phyloP scores from a whole-genome alignment of 2,329 filamentous ascomycete species.

The Colletotrichum noveboracense region DNA sequence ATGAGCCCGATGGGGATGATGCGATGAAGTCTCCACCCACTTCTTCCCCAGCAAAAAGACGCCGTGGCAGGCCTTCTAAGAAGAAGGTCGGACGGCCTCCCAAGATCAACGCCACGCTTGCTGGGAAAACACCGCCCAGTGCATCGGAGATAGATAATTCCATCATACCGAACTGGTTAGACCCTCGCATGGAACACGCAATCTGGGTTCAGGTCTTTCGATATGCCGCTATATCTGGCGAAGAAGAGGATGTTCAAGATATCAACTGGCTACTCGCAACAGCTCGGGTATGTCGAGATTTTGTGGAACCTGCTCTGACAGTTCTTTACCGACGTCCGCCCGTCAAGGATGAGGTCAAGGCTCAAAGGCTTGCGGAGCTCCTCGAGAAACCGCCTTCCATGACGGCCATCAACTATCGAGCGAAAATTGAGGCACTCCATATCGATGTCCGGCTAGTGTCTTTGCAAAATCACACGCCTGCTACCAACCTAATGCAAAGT shows the following conservation, averaged over 20 bases:
- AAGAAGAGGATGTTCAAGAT: slow-evolving; percentile 33
- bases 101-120: background rate
- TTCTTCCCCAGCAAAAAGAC: background rate
- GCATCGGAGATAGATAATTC: background rate
- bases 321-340: slow-evolving; percentile 75
- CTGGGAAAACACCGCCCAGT: background rate
- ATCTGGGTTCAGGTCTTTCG: slow-evolving; percentile 74
- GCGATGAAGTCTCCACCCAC: background rate
- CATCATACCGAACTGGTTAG: slow-evolving; percentile 60
- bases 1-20: background rate
- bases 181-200: slow-evolving; percentile 65
- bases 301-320: slow-evolving; percentile 75
- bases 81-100: background rate
- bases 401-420: slow-evolving; percentile 67
- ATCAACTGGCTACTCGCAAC: slow-evolving; percentile 70
- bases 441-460: slow-evolving; percentile 73
- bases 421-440: slow-evolving; percentile 73
- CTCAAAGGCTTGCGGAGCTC: slow-evolving; percentile 51
- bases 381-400: slow-evolving; percentile 58
- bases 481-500: slow-evolving; percentile 61
- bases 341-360: slow-evolving; percentile 54
- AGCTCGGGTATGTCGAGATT: slow-evolving; percentile 66
- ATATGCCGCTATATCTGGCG: slow-evolving; percentile 59
- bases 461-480: slow-evolving; percentile 52
- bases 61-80: background rate